Base-by-base conservation (phyloP, 129 eudicot species). In the Chrysanthemum makinoi region DNA sequence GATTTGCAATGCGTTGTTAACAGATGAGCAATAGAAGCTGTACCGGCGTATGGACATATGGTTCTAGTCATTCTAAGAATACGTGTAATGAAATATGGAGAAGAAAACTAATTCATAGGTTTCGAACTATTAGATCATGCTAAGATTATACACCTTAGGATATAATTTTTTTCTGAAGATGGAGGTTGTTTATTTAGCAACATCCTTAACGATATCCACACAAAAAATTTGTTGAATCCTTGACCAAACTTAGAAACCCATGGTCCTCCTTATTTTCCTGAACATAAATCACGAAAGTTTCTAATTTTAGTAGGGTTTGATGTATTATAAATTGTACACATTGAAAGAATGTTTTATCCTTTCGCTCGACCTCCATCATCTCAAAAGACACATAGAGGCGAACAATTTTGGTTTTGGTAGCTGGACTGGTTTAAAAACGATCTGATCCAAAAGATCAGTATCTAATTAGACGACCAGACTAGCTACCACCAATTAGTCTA, bases 181-280 rank as follows among this genome's bases (percentile, higher is more conserved):
- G 24, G 24, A 24, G 10, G 10, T 10, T 9, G 46, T 48, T 28
- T 60, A 26, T 16, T 22, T 72, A 20, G 60, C 68, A 62, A 62
- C 18, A 26, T 5, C 6, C 62, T n/a, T 33, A n/a, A 7, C 65
- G 58, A 43, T 24, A 13, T 55, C 77, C 56, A 74, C 54, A 20
- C 53, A 64, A 64, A 24, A 39, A 30, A 22, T 0, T 51, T 74
- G 72, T 55, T 19, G 24, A 74, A 61, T 51, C 46, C 46, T 39
- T 39, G 46, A 39, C 72, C 63, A 66, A 54, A 55, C 43, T 4
- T 65, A 55, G 22, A 66, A 55, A 56, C 59, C 22, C 14, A 47
- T 55, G 79, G 79, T 60, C 53, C n/a, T 18, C 79, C 79, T 62
- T 51, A 63, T 39, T 70, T 77, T 69, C 22, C 75, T 70, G 49